A percentile compares a stretch with the other conserved stretches of the same genome.
Conservation (phyloP, 805 yeast species). For the Saccharomycopsis fibuligera region DNA sequence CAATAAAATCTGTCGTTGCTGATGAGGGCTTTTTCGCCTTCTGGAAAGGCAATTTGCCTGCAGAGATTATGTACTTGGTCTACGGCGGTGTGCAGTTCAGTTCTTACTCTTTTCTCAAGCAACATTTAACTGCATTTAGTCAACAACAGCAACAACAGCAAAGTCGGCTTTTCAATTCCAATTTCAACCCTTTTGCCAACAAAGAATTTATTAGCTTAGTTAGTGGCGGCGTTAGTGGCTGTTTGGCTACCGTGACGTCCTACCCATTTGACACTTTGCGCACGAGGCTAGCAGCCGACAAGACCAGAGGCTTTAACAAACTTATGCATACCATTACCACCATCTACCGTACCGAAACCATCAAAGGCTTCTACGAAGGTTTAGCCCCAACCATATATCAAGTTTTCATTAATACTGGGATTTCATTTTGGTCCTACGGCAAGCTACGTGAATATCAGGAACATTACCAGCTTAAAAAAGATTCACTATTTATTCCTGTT, state of each 20-base stretch:
- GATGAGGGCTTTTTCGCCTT: slow-evolving; percentile 70
- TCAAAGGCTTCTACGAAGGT: slow-evolving; percentile 45
- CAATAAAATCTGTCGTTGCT: slow-evolving; percentile 38
- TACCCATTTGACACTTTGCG: slow-evolving; percentile 90
- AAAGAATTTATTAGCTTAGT: slow-evolving; percentile 30
- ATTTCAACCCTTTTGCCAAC: slow-evolving; percentile 23
- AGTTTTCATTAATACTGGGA: slow-evolving; percentile 18
- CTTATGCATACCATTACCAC: slow-evolving; percentile 30
- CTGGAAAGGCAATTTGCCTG: slow-evolving; percentile 98
- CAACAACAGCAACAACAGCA: slow-evolving; percentile 10
- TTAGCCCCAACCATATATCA: slow-evolving; percentile 34
- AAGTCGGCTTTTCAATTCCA: no score
- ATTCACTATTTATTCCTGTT: slow-evolving; percentile 37
- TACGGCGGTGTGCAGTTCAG: slow-evolving; percentile 87
- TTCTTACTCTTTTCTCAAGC: slow-evolving; percentile 53
- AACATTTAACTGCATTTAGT: slow-evolving; percentile 30
- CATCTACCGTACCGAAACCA: slow-evolving; percentile 33
- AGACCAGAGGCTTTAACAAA: slow-evolving; percentile 30
- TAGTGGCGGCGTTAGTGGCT: slow-evolving; percentile 76
- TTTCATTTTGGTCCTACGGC: slow-evolving; percentile 18
- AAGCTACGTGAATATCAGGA: slow-evolving; percentile 30
- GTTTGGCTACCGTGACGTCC: slow-evolving; percentile 61
- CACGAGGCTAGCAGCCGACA: slow-evolving; percentile 70
- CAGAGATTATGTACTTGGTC: slow-evolving; percentile 73
- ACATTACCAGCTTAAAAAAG: slow-evolving; percentile 7